These are phyloP conservation scores for Solanum hybrid DNA, from an alignment of 305 asterid genomes.

Conservation along the genomic window DNA sequence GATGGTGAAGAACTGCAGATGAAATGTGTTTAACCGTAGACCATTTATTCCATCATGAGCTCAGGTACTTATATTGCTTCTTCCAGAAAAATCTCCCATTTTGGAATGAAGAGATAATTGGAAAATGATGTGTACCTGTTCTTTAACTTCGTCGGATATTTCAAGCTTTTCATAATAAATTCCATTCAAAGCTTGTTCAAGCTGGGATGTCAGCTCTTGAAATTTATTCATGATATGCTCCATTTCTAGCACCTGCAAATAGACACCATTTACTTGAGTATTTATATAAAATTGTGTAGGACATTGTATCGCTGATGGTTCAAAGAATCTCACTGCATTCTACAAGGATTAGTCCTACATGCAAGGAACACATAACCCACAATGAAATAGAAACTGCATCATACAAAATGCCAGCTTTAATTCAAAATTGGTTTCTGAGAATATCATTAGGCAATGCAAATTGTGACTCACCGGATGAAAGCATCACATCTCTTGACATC, in stretches of 20 bases:
- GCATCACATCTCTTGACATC: not conserved
- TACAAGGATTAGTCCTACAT: not conserved
- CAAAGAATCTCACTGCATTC: not conserved
- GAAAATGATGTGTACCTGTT: conserved; percentile 44
- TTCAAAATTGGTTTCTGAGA: not conserved
- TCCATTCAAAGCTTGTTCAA: conserved; percentile 74
- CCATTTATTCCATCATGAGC: not conserved
- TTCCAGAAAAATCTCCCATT: not conserved
- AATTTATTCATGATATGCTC: conserved; percentile 55
- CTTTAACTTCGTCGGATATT: conserved; percentile 87
- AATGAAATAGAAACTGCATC: not conserved
- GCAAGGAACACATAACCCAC: not conserved
- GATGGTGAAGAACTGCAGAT: not conserved
- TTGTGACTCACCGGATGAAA: not conserved
- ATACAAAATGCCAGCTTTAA: not conserved
- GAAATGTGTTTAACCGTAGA: not conserved
- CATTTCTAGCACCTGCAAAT: conserved; percentile 74
- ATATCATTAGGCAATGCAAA: not conserved
- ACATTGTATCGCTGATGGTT: not conserved
- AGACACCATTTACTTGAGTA: not conserved
- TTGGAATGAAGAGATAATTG: not conserved
- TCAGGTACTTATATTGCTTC: not conserved
- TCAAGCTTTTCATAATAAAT: conserved; percentile 74
- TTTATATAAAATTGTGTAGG: not conserved
- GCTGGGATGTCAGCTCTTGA: conserved; percentile 61